A percentile compares a stretch with the other conserved stretches of the same genome.
These are phyloP conservation scores for Xylaria nigripes DNA, from an alignment of 495 filamentous ascomycete species.

Conservation along the genomic window DNA sequence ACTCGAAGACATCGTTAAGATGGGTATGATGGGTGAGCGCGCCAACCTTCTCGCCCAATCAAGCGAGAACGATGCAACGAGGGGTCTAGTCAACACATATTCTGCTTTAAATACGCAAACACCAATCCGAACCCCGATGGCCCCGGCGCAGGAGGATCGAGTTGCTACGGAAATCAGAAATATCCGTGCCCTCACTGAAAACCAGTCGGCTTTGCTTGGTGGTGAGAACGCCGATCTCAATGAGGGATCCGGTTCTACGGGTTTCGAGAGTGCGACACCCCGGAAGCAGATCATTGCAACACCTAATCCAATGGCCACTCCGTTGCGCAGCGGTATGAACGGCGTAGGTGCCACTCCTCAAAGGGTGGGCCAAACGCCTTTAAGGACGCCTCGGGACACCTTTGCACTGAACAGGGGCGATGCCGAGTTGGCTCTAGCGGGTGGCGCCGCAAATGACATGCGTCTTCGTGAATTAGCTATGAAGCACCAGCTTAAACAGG, in stretches of 20 bases:
- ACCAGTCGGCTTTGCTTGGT: slow-evolving; percentile 88
- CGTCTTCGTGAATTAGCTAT: slow-evolving; percentile 63
- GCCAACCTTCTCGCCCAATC: slow-evolving; percentile 67
- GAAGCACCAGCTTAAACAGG: slow-evolving; percentile 59
- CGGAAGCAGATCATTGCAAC: slow-evolving; percentile 74
- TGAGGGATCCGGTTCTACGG: slow-evolving; percentile 72
- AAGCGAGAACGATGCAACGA: slow-evolving; percentile 78
- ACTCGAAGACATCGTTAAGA: slow-evolving; percentile 96
- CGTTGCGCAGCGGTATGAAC: slow-evolving; percentile 61
- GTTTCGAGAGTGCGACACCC: slow-evolving; percentile 79
- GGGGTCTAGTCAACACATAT: slow-evolving; percentile 80
- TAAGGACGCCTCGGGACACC: slow-evolving; percentile 84
- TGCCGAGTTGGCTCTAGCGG: slow-evolving; percentile 57
- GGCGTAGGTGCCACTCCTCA: slow-evolving; percentile 68
- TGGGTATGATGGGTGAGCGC: slow-evolving; percentile 89
- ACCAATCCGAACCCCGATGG: slow-evolving; percentile 85
- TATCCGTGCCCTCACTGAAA: slow-evolving; percentile 85
- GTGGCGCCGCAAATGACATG: slow-evolving; percentile 70
- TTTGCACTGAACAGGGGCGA: slow-evolving; percentile 73
- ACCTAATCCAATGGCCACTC: slow-evolving; percentile 92
- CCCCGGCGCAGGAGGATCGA: slow-evolving; percentile 84
- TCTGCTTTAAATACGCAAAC: slow-evolving; percentile 68
- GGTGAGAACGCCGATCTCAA: slow-evolving; percentile 88
- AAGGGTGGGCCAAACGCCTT: slow-evolving; percentile 69
- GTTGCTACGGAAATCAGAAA: slow-evolving; percentile 96